These are phyloP conservation scores for Phaeodactylum tricornutum DNA, from an alignment of 108 stramenopile species.

Conservation along the genomic window DNA sequence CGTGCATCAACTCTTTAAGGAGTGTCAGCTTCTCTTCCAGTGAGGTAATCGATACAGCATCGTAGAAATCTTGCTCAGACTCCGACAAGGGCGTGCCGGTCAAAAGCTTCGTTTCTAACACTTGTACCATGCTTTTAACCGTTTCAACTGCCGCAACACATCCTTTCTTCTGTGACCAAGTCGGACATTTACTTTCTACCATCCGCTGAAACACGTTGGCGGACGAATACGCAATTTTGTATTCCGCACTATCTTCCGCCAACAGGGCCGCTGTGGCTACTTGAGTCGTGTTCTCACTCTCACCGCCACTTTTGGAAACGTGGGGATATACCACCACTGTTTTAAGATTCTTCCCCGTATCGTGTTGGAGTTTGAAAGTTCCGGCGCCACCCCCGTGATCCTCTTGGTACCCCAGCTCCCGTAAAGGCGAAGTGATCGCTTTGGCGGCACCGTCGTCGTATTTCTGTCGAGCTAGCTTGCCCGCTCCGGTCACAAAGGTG, in stretches of 20 bases:
- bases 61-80: slow-evolving; percentile 81
- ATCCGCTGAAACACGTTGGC: slow-evolving; percentile 54
- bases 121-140: slow-evolving; percentile 29
- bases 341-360: slow-evolving; percentile 92
- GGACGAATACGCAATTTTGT: slow-evolving; percentile 55
- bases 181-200: slow-evolving; percentile 38
- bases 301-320: slow-evolving; percentile 9
- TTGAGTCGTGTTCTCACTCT: not conserved
- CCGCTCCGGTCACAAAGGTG: slow-evolving; percentile 82
- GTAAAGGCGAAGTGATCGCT: slow-evolving; percentile 66
- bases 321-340: slow-evolving; percentile 89
- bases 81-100: slow-evolving; percentile 53
- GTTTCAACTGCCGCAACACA: slow-evolving; percentile 40
- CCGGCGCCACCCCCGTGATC: slow-evolving; percentile 86
- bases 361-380: slow-evolving; percentile 89
- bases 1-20: slow-evolving; percentile 44
- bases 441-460: slow-evolving; percentile 83
- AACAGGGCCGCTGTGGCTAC: slow-evolving; percentile 13
- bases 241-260: slow-evolving; percentile 50
- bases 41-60: slow-evolving; percentile 38
- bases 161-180: slow-evolving; percentile 84
- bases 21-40: slow-evolving; percentile 51
- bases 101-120: slow-evolving; percentile 72
- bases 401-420: slow-evolving; percentile 75
- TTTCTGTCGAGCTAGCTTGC: slow-evolving; percentile 74